phyloP scores from a whole-genome alignment of 202 grass and related monocot genomes.

The Bolboschoenoplectus hybrid region DNA sequence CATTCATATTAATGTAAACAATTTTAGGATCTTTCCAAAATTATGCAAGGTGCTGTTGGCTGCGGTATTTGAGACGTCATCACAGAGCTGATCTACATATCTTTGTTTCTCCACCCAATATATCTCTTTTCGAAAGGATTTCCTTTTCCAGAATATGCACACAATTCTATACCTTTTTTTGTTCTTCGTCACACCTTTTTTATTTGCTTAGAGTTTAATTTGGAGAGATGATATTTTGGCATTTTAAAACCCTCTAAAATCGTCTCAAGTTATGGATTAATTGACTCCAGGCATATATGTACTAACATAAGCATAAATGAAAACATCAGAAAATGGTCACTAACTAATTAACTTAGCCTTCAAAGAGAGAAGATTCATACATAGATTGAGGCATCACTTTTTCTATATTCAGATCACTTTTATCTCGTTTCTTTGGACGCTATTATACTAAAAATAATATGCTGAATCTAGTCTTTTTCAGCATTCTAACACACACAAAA shows the following conservation, averaged over 20 bases:
- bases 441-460: background rate
- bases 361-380: background rate
- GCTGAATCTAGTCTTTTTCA: background rate
- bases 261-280: background rate
- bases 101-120: background rate
- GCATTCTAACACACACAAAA: background rate
- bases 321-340: background rate
- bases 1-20: background rate
- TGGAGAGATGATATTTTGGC: background rate
- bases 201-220: background rate
- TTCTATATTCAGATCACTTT: background rate
- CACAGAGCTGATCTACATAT: background rate
- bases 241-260: background rate
- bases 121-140: background rate
- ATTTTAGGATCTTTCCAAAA: background rate
- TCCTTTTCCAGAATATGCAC: background rate
- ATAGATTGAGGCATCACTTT: background rate
- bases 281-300: background rate
- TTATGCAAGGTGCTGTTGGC: background rate
- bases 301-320: constrained; percentile 16
- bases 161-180: background rate
- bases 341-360: background rate
- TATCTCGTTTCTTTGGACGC: background rate
- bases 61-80: background rate
- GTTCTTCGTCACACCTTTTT: background rate